Evolutionary conservation across 1,139 yeast genomes (phyloP).

Genomic region (Yamadazyma oceani): DNA sequence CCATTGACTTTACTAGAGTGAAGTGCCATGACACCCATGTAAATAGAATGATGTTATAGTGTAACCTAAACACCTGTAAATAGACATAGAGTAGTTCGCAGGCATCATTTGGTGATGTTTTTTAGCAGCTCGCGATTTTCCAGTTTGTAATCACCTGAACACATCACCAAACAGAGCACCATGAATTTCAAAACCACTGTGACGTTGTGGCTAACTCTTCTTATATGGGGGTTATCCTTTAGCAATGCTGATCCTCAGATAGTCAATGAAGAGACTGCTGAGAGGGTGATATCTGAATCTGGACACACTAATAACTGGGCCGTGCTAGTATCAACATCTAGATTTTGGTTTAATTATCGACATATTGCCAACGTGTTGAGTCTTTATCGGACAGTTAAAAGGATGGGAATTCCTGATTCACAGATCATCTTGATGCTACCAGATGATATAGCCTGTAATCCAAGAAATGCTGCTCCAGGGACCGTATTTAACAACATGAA

Average conservation of each 20-base stretch:
- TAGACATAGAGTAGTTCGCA: too few species aligned
- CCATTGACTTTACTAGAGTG: constrained; percentile 2
- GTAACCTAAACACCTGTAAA: too few species aligned
- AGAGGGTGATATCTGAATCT: constrained; percentile 30
- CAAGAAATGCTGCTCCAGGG: constrained; percentile 94
- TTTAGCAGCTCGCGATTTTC: too few species aligned
- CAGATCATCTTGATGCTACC: constrained; percentile 95
- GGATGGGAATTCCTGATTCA: constrained; percentile 96
- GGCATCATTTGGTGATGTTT: too few species aligned
- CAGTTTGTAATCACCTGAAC: not conserved
- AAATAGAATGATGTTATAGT: too few species aligned
- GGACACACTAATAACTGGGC: constrained; percentile 90
- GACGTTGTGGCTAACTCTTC: not conserved
- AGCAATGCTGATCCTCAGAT: constrained; percentile 4
- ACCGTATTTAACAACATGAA: constrained; percentile 93
- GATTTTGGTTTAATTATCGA: constrained; percentile 97
- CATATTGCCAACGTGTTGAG: constrained; percentile 97
- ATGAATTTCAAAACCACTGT: constrained; percentile 3
- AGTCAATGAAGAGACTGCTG: constrained; percentile 21
- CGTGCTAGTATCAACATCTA: constrained; percentile 88
- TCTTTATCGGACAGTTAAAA: constrained; percentile 91
- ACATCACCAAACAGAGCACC: not conserved
- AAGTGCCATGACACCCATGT: not conserved
- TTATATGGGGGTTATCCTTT: not conserved
- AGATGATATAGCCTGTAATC: constrained; percentile 96